Conservation (phyloP, 163 green algal species). For the Scenedesmus sp. region DNA sequence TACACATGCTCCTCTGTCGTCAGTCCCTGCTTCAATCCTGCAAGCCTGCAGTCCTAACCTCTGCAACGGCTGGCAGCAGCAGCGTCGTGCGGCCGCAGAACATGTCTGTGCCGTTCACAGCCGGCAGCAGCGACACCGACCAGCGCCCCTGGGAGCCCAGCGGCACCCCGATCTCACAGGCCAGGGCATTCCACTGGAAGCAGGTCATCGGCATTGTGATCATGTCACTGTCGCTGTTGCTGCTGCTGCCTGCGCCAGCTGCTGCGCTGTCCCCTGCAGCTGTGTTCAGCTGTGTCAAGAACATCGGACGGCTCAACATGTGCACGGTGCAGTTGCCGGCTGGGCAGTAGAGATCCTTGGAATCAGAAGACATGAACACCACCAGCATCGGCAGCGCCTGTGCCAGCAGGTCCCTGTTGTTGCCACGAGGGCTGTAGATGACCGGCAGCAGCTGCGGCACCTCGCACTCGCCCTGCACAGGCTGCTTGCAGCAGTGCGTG, state of each 20-base stretch:
- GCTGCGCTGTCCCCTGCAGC: neutral
- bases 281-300: neutral
- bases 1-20: neutral
- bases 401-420: neutral
- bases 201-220: neutral
- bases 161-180: neutral
- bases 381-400: conserved; percentile 4
- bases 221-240: neutral
- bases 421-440: neutral
- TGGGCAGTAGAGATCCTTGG: neutral
- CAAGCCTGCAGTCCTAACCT: neutral
- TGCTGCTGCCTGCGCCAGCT: neutral
- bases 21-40: neutral
- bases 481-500: neutral
- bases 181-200: neutral
- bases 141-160: neutral
- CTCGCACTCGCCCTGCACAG: conserved; percentile 10
- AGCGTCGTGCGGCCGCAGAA: neutral
- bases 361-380: neutral
- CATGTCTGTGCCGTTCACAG: neutral
- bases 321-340: neutral
- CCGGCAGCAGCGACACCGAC: conserved; percentile 3
- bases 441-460: neutral
- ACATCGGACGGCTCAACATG: neutral
- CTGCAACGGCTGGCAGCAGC: neutral